Base-by-base conservation (phyloP, 139 green algal genomes). In the Volvox reticuliferus region DNA sequence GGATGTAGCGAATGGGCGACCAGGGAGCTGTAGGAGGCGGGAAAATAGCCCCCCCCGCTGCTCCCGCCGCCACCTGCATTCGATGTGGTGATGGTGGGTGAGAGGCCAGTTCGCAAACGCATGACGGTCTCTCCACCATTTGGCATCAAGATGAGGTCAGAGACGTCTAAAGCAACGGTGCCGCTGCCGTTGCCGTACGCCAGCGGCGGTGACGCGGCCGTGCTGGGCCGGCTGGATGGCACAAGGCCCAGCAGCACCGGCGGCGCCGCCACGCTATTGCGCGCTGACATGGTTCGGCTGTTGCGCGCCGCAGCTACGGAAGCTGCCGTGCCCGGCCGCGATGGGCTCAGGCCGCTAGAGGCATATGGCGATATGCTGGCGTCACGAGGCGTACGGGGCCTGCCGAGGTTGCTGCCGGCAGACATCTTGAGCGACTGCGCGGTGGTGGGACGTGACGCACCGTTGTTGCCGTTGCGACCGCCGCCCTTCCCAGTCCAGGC, bases 211-310 rank as follows among this genome's bases (percentile, higher is more conserved):
- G 78, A 67, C 20, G 36, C 18, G 1, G 78, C 36, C 37, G 36
- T 55, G 12, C 33, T 20, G 20, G 79, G 26, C 5, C 20, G 32
- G 61, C 30, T 21, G 61, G 81, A 76, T 2, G 61, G 81, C 61
- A 76, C 81, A 32, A 87, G 81, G 0, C 61, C 81, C 61, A 87
- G 81, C 36, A 84, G 12, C 81, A n/a, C 61, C 19, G 81, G 81
- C 30, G 61, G 24, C 62, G 65, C 65, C 65, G 65, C 65, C 65
- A 44, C 63, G 22, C 33, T 50, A 20, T 24, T 88, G 20, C 82
- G 63, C 16, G 69, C 85, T 0, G 85, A 89, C n/a, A 55, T 19
- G 28, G 32, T 44, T 17, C 84, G 84, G 36, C 36, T 81, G 68
- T 76, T 73, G 3, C 82, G 62, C 9, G 65, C 24, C 18, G 85